These are phyloP conservation scores for Epithemia pelagica DNA, from an alignment of 108 stramenopile genomes.

Conservation along the genomic window DNA sequence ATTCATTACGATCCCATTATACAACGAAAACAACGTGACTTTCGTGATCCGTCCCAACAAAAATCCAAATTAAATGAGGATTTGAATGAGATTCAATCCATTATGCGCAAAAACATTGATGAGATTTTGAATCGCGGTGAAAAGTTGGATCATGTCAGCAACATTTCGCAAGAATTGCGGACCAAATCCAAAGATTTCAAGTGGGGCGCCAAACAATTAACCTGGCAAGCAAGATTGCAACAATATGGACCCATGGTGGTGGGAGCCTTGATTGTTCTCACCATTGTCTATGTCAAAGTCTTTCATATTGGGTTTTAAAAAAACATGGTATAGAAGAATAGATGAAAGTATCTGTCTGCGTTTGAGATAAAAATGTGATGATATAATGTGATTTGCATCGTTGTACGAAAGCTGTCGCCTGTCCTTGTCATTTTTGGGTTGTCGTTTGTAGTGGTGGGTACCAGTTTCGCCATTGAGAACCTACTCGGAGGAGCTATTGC, in stretches of 20 bases:
- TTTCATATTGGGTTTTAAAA: conserved; percentile 31
- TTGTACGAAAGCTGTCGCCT: too few species aligned
- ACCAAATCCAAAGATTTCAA: conserved; percentile 82
- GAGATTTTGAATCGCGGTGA: conserved; percentile 87
- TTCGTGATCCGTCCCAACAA: conserved; percentile 65
- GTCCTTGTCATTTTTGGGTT: too few species aligned
- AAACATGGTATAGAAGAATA: not conserved
- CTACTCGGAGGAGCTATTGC: too few species aligned
- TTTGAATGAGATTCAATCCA: conserved; percentile 91
- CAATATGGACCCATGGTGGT: conserved; percentile 76
- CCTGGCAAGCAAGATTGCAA: conserved; percentile 75
- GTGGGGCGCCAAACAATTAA: conserved; percentile 86
- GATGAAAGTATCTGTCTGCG: not conserved
- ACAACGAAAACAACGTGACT: conserved; percentile 91
- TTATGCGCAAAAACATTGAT: conserved; percentile 93
- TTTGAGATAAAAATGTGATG: not conserved
- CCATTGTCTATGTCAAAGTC: conserved; percentile 80
- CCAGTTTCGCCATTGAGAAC: too few species aligned
- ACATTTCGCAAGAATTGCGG: conserved; percentile 64
- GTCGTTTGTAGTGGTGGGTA: too few species aligned
- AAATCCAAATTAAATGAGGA: conserved; percentile 90
- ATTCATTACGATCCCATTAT: conserved; percentile 86
- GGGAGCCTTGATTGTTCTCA: conserved; percentile 46
- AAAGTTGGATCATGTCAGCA: conserved; percentile 76
- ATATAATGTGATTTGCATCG: not conserved